These are phyloP conservation scores for Starmerella lactis-condensi DNA, from an alignment of 805 yeast species.

Conservation along the genomic window DNA sequence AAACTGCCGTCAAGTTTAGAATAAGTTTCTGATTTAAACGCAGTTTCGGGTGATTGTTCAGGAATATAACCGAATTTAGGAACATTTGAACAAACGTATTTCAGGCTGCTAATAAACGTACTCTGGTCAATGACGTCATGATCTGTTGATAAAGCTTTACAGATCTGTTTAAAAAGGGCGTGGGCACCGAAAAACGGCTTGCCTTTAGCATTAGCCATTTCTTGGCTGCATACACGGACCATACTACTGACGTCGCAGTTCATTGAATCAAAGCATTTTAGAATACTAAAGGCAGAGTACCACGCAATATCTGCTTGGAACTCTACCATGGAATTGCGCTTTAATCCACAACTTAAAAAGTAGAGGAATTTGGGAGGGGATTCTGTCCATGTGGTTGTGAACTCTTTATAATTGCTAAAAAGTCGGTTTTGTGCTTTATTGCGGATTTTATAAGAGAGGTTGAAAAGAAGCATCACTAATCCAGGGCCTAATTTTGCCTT, in stretches of 20 bases:
- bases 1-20: constrained; percentile 3
- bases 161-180: constrained; percentile 1
- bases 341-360: constrained; percentile 4
- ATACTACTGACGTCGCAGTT: too few relatives aligned
- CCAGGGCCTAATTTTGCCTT: constrained; percentile 4
- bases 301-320: constrained; percentile 13
- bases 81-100: constrained; percentile 5
- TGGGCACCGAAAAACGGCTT: constrained; percentile 9
- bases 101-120: constrained; percentile 2
- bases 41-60: constrained; percentile 2
- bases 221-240: not conserved
- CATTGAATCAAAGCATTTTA: constrained; percentile 1
- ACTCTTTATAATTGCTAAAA: not conserved
- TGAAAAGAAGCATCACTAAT: not conserved
- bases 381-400: constrained; percentile 2
- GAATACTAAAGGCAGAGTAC: constrained; percentile 4
- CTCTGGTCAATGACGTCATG: not conserved
- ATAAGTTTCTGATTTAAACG: constrained; percentile 5
- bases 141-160: not conserved
- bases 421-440: not conserved
- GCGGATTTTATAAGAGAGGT: not conserved
- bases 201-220: constrained; percentile 5
- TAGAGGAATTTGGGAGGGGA: constrained; percentile 1
- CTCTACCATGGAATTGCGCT: constrained; percentile 7
- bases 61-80: not conserved